Evolutionary conservation across 345 rosid genomes (phyloP), one percentile per base, ranked within the genome.

Genomic region (Anacardium occidentale): DNA sequence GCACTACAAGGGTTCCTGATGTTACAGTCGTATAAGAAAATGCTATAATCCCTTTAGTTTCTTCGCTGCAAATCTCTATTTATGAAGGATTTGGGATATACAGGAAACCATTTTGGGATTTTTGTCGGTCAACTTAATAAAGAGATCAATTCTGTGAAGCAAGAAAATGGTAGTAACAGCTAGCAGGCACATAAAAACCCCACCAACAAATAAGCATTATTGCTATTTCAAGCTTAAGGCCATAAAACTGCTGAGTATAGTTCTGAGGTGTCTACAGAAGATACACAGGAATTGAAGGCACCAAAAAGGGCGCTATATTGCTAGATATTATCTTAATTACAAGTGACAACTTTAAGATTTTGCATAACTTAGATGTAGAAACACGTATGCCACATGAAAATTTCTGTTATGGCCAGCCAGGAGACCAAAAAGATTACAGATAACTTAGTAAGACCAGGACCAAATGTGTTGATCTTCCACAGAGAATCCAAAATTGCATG

Each of bases 381-480:
- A n/a, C 21, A 64, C 62, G 3, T 14, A 69, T 40, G 18, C 54
- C 44, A 25, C 45, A 11, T 25, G 34, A 58, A 11, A 70, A 13
- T 42, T 66, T n/a, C 10, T 58, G 58, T 18, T 4, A 50, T 44
- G 44, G n/a, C 1, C 7, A 25, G 42, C 42, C 42, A 37, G 42
- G 42, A 37, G 48, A 51, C 51, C 37, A 18, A 32, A 47, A 47
- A 29, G 37, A 17, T 26, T 20, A 29, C 29, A 29, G 64, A 60
- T 62, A 55, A 71, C 44, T 79, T 74, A 84, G 75, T 72, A 80
- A 69, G 80, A 71, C 81, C 86, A 87, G 18, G 76, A 74, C 88
- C 90, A 87, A 64, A 89, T 78, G 26, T 82, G 82, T 37, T 81
- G 89, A 81, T 89, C 87, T 62, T 84, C 93, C 32, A 55, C 63